phyloP scores from a whole-genome alignment of 2,329 filamentous ascomycete genomes.

The Teratosphaeria destructans region DNA sequence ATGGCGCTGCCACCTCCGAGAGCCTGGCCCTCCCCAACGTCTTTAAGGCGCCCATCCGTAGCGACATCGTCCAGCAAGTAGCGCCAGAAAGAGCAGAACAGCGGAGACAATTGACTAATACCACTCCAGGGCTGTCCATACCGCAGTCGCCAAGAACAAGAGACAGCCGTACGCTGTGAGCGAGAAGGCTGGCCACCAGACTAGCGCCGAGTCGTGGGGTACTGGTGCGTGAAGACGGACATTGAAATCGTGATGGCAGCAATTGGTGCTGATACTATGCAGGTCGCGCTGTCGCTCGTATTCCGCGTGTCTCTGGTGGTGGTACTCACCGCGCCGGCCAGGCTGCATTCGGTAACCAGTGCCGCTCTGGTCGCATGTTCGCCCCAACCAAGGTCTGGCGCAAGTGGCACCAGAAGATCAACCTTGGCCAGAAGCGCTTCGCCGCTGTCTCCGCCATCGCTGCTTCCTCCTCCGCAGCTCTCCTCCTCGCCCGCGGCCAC shows the following conservation, averaged over 20 bases:
- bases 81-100: not conserved
- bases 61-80: conserved; percentile 93
- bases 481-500: conserved; percentile 95
- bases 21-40: conserved; percentile 91
- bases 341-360: conserved; percentile 99
- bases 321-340: conserved; percentile 99
- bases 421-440: conserved; percentile 98
- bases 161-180: conserved; percentile 98
- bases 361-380: conserved; percentile 99
- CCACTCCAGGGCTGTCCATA: conserved; percentile 62
- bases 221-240: conserved; percentile 53
- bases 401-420: conserved; percentile 99
- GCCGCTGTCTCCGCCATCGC: conserved; percentile 95
- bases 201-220: conserved; percentile 99
- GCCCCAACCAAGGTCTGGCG: conserved; percentile 99
- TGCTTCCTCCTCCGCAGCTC: conserved; percentile 87
- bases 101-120: conserved; percentile 14
- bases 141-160: conserved; percentile 99
- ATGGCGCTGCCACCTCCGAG: conserved; percentile 82
- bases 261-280: conserved; percentile 11
- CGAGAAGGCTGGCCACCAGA: conserved; percentile 99
- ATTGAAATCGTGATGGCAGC: not conserved
- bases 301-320: conserved; percentile 99
- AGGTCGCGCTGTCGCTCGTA: conserved; percentile 99
- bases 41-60: conserved; percentile 94